A percentile compares a stretch with the other conserved stretches of the same genome.
phyloP scores from a whole-genome alignment of 441 rosid species.

The Mallotus repandus region DNA sequence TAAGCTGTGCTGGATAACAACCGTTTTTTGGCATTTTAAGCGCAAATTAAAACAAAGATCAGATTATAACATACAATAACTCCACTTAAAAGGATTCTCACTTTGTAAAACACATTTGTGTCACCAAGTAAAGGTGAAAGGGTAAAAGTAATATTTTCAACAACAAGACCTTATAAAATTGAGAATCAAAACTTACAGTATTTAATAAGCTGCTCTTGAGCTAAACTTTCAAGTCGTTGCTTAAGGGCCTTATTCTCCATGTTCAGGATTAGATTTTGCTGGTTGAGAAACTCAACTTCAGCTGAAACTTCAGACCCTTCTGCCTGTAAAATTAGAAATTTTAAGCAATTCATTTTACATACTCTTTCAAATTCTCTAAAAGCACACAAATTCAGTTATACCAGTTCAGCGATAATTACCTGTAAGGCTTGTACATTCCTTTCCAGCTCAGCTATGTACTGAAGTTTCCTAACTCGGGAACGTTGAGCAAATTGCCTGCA shows the following conservation, averaged over 20 bases:
- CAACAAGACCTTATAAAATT: constrained; percentile 12
- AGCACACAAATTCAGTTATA: constrained; percentile 12
- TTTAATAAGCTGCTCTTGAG: constrained; percentile 90
- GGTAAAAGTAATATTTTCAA: not conserved
- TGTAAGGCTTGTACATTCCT: constrained; percentile 96
- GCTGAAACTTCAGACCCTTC: constrained; percentile 95
- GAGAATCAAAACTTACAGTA: constrained; percentile 51
- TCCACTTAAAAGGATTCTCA: not conserved
- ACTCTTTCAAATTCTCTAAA: constrained; percentile 9
- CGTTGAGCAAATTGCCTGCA: constrained; percentile 99
- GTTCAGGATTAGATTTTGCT: constrained; percentile 81
- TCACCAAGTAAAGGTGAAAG: constrained; percentile 10
- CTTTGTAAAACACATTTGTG: not conserved
- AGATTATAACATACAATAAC: not conserved
- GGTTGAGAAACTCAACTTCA: constrained; percentile 94
- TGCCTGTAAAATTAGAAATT: constrained; percentile 45
- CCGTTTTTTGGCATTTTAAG: not conserved
- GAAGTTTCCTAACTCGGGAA: constrained; percentile 96
- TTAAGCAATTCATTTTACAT: constrained; percentile 9
- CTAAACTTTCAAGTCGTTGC: constrained; percentile 80
- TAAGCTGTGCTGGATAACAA: not conserved
- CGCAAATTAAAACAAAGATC: not conserved
- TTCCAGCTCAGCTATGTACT: constrained; percentile 99
- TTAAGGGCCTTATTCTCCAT: constrained; percentile 99
- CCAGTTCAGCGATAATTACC: constrained; percentile 36